These are phyloP conservation scores for Narthecium ossifragum DNA, from an alignment of 106 monocot species.

Conservation along the genomic window DNA sequence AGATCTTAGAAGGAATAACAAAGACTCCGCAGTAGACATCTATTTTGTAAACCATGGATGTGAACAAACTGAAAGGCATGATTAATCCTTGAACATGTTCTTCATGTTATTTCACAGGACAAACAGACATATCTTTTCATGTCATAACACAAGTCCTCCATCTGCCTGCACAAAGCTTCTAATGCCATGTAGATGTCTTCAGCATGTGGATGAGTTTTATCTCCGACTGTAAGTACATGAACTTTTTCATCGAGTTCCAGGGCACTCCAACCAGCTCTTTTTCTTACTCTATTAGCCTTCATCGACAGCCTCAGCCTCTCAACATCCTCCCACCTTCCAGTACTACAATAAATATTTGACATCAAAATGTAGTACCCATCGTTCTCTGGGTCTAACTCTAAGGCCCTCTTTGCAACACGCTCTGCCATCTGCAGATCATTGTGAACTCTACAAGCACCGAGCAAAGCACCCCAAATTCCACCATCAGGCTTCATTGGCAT, in stretches of 20 bases:
- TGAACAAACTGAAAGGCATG: too few species aligned
- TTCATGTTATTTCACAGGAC: not conserved
- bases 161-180: constrained; percentile 13
- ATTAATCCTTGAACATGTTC: too few species aligned
- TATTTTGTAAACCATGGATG: too few species aligned
- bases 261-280: constrained; percentile 62
- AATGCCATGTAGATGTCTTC: constrained; percentile 1
- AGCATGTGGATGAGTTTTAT: constrained; percentile 15
- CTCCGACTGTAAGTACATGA: constrained; percentile 32
- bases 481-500: constrained; percentile 66
- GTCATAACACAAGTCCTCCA: constrained; percentile 11
- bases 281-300: constrained; percentile 39
- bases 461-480: constrained; percentile 76
- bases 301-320: constrained; percentile 46
- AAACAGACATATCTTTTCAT: not conserved
- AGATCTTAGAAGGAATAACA: too few species aligned
- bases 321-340: constrained; percentile 62
- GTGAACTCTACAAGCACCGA: constrained; percentile 61
- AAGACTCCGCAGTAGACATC: too few species aligned
- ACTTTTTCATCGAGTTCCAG: constrained; percentile 28
- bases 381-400: constrained; percentile 58
- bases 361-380: constrained; percentile 74
- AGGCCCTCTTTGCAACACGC: constrained; percentile 38
- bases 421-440: constrained; percentile 61
- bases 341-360: constrained; percentile 53